Percentiles rank a stretch among this genome's conserved stretches.
Conservation (phyloP, 208 protist species). For the Wallacemonas sp. region DNA sequence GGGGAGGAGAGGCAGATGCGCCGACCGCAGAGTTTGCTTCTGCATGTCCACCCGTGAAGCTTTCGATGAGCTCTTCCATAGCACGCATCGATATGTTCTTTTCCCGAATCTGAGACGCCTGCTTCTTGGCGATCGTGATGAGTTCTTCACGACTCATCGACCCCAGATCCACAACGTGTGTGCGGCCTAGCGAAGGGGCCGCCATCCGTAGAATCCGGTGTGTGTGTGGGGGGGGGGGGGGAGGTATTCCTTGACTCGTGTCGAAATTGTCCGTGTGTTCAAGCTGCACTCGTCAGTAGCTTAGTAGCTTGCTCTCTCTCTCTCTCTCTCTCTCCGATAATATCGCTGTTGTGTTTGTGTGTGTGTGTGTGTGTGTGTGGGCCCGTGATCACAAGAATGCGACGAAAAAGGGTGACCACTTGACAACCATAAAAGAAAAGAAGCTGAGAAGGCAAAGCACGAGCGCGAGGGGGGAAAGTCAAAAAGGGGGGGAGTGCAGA, state of each 20-base stretch:
- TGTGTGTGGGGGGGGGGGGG: not conserved
- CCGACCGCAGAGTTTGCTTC: not conserved
- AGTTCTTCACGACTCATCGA: constrained; percentile 53
- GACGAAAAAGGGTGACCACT: too few species aligned
- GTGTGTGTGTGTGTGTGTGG: too few species aligned
- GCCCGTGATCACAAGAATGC: too few species aligned
- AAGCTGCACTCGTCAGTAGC: too few species aligned
- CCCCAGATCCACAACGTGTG: constrained; percentile 55
- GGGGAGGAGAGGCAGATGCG: not conserved
- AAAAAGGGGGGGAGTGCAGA: constrained; percentile 6
- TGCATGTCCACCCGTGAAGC: constrained; percentile 24
- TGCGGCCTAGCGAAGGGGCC: constrained; percentile 21
- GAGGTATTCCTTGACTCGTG: not conserved
- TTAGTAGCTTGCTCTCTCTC: too few species aligned
- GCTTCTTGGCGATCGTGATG: constrained; percentile 62
- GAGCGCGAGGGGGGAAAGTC: not conserved
- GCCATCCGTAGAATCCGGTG: not conserved
- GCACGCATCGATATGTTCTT: constrained; percentile 50
- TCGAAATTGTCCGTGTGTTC: too few species aligned
- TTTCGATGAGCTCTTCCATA: constrained; percentile 49
- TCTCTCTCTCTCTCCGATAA: too few species aligned
- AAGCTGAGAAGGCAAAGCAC: constrained; percentile 5
- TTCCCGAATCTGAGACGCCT: constrained; percentile 46
- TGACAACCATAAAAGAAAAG: too few species aligned
- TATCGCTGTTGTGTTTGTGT: too few species aligned